These are phyloP conservation scores for Poa annua DNA, from an alignment of 176 grass and related monocot species.

Conservation along the genomic window DNA sequence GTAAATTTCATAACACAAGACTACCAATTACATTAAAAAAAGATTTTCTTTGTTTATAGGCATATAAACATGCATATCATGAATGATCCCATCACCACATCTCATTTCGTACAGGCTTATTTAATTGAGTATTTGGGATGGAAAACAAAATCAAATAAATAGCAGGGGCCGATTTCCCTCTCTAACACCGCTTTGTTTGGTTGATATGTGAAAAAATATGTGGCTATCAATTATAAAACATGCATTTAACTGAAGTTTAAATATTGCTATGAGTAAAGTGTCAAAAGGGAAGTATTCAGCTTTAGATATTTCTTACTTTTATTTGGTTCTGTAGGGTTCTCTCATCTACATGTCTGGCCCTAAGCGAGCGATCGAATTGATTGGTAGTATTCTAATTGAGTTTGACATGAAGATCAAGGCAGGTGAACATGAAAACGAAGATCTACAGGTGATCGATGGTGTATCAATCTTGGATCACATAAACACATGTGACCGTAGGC, in stretches of 20 bases:
- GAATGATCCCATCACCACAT: conserved; percentile 5
- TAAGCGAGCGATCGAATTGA: background rate
- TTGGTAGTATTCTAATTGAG: background rate
- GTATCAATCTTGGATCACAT: background rate
- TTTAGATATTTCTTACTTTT: background rate
- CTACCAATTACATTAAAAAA: too few relatives aligned
- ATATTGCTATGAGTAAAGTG: background rate
- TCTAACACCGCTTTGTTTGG: background rate
- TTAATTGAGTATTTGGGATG: background rate
- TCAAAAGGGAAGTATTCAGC: background rate
- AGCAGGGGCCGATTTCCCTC: background rate
- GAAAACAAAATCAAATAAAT: conserved; percentile 5
- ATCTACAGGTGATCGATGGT: background rate
- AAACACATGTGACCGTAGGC: too few relatives aligned
- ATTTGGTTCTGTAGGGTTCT: background rate
- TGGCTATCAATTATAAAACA: too few relatives aligned
- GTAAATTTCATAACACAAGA: too few relatives aligned
- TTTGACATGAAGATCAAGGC: background rate
- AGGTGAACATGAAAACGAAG: background rate
- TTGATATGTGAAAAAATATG: too few relatives aligned
- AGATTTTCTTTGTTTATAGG: background rate
- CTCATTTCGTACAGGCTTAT: background rate
- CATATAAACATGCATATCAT: background rate
- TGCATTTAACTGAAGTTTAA: too few relatives aligned
- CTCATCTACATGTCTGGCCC: background rate